These are phyloP conservation scores for Ascochyta rabiei DNA, from an alignment of 2,329 filamentous ascomycete genomes.

Conservation along the genomic window DNA sequence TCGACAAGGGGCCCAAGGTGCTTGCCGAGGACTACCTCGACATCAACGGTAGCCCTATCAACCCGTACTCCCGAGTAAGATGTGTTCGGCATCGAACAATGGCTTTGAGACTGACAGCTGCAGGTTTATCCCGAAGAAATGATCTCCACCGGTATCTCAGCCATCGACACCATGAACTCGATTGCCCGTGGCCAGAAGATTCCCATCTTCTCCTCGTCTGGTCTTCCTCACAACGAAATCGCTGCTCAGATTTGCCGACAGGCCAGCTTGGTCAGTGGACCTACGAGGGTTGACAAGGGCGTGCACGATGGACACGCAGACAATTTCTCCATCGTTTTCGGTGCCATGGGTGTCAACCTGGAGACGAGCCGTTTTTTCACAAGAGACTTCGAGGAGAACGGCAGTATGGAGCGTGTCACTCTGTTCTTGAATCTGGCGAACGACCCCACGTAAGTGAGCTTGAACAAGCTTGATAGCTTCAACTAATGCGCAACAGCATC, in stretches of 20 bases:
- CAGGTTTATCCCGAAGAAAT: conserved; percentile 99
- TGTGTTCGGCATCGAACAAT: conserved; percentile 6
- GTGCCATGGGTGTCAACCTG: conserved; percentile 99
- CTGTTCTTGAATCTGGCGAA: conserved; percentile 99
- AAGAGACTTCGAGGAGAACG: conserved; percentile 98
- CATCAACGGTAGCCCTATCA: conserved; percentile 98
- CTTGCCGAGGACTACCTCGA: conserved; percentile 97
- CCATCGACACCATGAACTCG: conserved; percentile 92
- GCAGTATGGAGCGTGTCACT: conserved; percentile 94
- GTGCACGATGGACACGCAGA: conserved; percentile 97
- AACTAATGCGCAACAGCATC: conserved; percentile 65
- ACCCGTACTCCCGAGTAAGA: conserved; percentile 91
- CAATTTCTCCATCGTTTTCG: conserved; percentile 99
- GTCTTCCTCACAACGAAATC: conserved; percentile 99
- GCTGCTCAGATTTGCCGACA: conserved; percentile 98
- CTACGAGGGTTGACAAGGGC: conserved; percentile 94
- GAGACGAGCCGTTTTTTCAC: conserved; percentile 99
- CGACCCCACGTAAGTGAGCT: conserved; percentile 81
- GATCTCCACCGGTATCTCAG: conserved; percentile 99
- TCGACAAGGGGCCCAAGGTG: conserved; percentile 98
- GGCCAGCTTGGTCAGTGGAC: conserved; percentile 87
- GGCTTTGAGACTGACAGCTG: conserved; percentile 26
- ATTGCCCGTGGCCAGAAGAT: conserved; percentile 99
- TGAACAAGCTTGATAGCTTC: background rate
- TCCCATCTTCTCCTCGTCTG: conserved; percentile 96